phyloP scores from a whole-genome alignment of 2,329 filamentous ascomycete genomes.

The Aureobasidium sp. region DNA sequence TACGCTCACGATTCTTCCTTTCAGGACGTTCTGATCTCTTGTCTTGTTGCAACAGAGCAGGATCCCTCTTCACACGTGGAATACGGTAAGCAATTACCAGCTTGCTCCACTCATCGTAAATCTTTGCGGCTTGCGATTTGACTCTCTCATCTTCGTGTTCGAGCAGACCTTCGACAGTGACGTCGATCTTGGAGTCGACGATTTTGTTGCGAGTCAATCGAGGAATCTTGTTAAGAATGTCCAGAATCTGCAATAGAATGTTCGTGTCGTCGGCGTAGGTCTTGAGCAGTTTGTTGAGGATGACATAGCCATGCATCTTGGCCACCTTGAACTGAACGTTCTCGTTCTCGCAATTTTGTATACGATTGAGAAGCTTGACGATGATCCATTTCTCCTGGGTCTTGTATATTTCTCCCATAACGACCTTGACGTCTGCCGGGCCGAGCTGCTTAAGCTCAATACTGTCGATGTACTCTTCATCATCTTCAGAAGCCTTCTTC shows the following conservation, averaged over 20 bases:
- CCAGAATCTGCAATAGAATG: constrained; percentile 77
- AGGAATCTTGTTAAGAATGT: constrained; percentile 81
- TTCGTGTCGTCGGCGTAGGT: constrained; percentile 86
- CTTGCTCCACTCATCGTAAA: constrained; percentile 81
- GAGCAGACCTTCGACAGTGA: constrained; percentile 63
- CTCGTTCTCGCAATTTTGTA: constrained; percentile 80
- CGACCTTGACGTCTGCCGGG: constrained; percentile 78
- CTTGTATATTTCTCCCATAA: constrained; percentile 94
- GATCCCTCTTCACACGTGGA: constrained; percentile 76
- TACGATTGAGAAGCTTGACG: constrained; percentile 82
- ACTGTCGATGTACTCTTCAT: constrained; percentile 92
- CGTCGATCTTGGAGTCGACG: constrained; percentile 88
- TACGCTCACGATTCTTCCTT: constrained; percentile 45
- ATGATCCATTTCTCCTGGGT: constrained; percentile 99
- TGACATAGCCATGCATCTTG: constrained; percentile 94
- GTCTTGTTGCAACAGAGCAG: constrained; percentile 45
- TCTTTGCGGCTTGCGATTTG: constrained; percentile 55
- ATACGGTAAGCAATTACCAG: constrained; percentile 89
- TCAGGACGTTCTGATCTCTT: constrained; percentile 58
- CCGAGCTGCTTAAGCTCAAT: constrained; percentile 70
- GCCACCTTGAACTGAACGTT: constrained; percentile 80
- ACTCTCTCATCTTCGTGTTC: constrained; percentile 62
- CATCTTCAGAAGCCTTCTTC: constrained; percentile 85
- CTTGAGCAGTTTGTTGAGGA: constrained; percentile 76
- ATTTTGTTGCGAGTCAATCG: constrained; percentile 95